Evolutionary conservation across 108 stramenopile genomes (phyloP).

Genomic region (Nitzschia sp.): DNA sequence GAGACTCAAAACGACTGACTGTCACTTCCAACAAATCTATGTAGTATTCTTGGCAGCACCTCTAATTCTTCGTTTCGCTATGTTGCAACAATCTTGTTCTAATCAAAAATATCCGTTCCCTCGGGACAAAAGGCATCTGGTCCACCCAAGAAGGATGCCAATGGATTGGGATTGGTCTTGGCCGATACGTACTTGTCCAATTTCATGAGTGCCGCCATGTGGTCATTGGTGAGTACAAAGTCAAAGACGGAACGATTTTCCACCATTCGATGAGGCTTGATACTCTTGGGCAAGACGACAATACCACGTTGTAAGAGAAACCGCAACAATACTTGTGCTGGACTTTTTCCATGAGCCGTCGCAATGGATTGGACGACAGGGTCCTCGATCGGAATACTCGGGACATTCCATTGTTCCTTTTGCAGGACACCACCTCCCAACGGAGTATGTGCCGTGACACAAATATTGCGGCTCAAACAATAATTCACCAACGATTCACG

Average conservation of each 20-base stretch:
- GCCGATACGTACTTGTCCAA: conserved; percentile 31
- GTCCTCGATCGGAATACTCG: conserved; percentile 17
- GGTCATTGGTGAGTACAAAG: conserved; percentile 29
- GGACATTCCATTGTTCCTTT: conserved; percentile 48
- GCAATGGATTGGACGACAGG: conserved; percentile 30
- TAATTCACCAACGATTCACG: conserved; percentile 68
- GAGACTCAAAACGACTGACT: too few species aligned
- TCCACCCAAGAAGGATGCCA: conserved; percentile 15
- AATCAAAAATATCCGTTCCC: conserved; percentile 34
- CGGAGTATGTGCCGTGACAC: conserved; percentile 71
- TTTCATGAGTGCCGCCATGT: conserved; percentile 19
- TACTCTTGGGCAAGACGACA: conserved; percentile 62
- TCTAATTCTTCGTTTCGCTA: too few species aligned
- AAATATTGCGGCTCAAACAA: conserved; percentile 64
- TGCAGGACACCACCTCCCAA: conserved; percentile 74
- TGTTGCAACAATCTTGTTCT: conserved; percentile 1
- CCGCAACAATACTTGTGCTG: conserved; percentile 69
- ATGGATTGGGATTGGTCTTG: conserved; percentile 40
- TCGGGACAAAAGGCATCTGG: conserved; percentile 21
- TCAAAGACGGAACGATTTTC: conserved; percentile 44
- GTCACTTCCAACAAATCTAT: too few species aligned
- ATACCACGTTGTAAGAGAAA: conserved; percentile 57
- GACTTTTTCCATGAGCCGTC: conserved; percentile 25
- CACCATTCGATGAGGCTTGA: conserved; percentile 20
- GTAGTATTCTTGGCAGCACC: too few species aligned